Conservation (phyloP, 371 early-diverging fungal species). For the Mortierella sp. region DNA sequence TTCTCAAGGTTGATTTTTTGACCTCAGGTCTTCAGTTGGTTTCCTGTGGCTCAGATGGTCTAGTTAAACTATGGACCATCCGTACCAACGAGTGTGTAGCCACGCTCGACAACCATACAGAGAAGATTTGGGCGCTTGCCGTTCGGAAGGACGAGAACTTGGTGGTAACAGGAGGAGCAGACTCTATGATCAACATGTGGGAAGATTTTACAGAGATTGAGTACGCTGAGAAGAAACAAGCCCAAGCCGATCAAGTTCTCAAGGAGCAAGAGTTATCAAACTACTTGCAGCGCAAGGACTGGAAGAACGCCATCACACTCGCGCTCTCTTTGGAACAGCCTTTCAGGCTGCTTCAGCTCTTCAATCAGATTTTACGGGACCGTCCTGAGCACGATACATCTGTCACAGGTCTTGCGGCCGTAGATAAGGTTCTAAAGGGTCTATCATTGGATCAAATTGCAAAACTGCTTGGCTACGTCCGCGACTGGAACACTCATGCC, state of each 20-base stretch:
- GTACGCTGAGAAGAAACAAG: constrained; percentile 75
- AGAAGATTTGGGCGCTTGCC: constrained; percentile 94
- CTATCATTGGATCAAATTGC: constrained; percentile 74
- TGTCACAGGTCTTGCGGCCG: constrained; percentile 71
- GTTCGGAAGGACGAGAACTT: constrained; percentile 79
- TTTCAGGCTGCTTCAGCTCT: constrained; percentile 79
- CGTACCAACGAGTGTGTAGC: constrained; percentile 88
- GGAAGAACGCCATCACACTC: constrained; percentile 91
- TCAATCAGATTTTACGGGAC: constrained; percentile 74
- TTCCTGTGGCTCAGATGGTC: constrained; percentile 91
- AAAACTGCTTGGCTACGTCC: constrained; percentile 84
- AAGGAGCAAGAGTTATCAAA: constrained; percentile 94
- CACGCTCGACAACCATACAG: constrained; percentile 94
- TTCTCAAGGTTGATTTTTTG: constrained; percentile 86
- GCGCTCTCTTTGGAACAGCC: constrained; percentile 94
- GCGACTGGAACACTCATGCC: constrained; percentile 96
- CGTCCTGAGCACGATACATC: constrained; percentile 62
- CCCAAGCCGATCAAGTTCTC: constrained; percentile 76
- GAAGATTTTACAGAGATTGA: constrained; percentile 90
- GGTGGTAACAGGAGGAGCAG: constrained; percentile 90
- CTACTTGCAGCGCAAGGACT: constrained; percentile 88
- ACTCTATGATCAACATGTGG: constrained; percentile 93
- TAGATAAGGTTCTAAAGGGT: constrained; percentile 75
- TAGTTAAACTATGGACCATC: constrained; percentile 96
- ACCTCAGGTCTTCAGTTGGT: constrained; percentile 90